Evolutionary conservation across 1,284 basidiomycete genomes (phyloP).

Genomic region (Fomitiporia mediterranea): DNA sequence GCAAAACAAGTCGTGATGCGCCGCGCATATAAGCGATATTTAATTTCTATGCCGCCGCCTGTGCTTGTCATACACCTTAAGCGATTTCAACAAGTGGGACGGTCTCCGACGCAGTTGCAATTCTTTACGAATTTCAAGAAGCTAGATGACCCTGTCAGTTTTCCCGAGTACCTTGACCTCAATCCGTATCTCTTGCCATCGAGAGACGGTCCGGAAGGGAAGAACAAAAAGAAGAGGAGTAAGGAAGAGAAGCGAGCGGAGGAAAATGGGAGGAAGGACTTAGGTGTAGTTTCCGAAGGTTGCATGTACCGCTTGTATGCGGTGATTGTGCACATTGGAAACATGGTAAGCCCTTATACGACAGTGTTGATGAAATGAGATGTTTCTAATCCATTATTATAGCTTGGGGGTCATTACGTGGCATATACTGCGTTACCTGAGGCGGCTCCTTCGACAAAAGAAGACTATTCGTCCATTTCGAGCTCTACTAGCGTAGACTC

Average conservation of each 20-base stretch:
- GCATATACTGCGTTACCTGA: constrained; percentile 66
- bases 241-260: constrained; percentile 29
- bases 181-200: constrained; percentile 83
- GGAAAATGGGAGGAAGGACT: constrained; percentile 17
- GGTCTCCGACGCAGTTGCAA: constrained; percentile 48
- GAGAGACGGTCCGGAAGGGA: constrained; percentile 58
- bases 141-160: constrained; percentile 83
- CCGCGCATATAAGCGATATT: constrained; percentile 88
- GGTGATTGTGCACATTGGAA: constrained; percentile 88
- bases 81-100: constrained; percentile 77
- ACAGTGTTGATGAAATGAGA: not conserved
- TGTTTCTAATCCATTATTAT: not conserved
- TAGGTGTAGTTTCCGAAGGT: constrained; percentile 33
- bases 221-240: constrained; percentile 23
- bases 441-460: not conserved
- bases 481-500: not conserved
- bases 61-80: constrained; percentile 91
- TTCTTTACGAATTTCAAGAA: constrained; percentile 72
- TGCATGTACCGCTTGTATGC: constrained; percentile 76
- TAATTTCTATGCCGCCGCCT: constrained; percentile 82
- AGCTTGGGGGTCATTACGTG: constrained; percentile 84
- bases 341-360: constrained; percentile 55
- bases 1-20: constrained; percentile 69
- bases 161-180: constrained; percentile 83
- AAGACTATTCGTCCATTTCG: not conserved